These are phyloP conservation scores for Proliferodiscus dingleyae DNA, from an alignment of 2,329 filamentous ascomycete genomes.

Conservation along the genomic window DNA sequence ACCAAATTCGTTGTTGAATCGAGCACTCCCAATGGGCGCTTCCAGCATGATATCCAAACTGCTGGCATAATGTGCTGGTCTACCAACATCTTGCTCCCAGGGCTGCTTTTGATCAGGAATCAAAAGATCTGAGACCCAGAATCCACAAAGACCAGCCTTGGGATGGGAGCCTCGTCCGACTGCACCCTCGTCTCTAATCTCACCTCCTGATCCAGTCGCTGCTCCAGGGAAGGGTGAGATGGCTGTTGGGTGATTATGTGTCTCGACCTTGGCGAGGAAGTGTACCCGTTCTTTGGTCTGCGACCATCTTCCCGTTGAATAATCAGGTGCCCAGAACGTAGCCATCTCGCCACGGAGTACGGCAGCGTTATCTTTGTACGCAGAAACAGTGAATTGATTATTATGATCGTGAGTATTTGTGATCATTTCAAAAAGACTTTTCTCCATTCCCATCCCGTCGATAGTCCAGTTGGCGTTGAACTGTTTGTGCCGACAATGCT, in stretches of 20 bases:
- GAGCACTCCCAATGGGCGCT: constrained; percentile 88
- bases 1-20: constrained; percentile 98
- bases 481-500: constrained; percentile 77
- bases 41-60: constrained; percentile 97
- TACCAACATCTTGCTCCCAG: constrained; percentile 90
- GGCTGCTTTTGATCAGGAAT: constrained; percentile 79
- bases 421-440: constrained; percentile 93
- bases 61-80: constrained; percentile 86
- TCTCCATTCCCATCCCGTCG: constrained; percentile 73
- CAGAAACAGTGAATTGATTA: constrained; percentile 81
- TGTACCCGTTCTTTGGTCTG: constrained; percentile 82
- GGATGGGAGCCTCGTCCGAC: constrained; percentile 89
- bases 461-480: constrained; percentile 98
- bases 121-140: constrained; percentile 89
- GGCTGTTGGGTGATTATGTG: constrained; percentile 94
- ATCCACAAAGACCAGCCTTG: constrained; percentile 87
- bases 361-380: constrained; percentile 97
- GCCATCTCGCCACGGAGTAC: constrained; percentile 71
- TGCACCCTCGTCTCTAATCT: constrained; percentile 92
- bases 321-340: constrained; percentile 82
- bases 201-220: constrained; percentile 90
- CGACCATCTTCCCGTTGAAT: constrained; percentile 81
- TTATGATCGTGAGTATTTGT: constrained; percentile 84
- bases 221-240: constrained; percentile 91
- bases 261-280: constrained; percentile 91